phyloP scores from a whole-genome alignment of 768 basidiomycete species.

The Termitomyces sp. region DNA sequence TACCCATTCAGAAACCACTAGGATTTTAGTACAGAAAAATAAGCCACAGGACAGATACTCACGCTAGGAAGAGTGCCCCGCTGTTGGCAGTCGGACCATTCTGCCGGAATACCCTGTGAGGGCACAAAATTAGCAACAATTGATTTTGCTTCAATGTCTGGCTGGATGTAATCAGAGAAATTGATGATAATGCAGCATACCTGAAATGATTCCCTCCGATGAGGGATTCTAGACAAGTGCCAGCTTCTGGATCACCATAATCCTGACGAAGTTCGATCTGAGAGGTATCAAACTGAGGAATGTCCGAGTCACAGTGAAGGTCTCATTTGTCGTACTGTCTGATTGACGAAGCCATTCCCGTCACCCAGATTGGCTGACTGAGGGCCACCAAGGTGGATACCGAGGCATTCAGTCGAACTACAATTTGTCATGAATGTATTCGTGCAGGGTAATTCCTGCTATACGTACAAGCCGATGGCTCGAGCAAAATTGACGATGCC shows the following conservation, averaged over 20 bases:
- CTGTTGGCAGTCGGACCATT: slow-evolving; percentile 42
- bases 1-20: slow-evolving; percentile 2
- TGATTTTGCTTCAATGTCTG: not conserved
- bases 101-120: slow-evolving; percentile 46
- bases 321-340: slow-evolving; percentile 35
- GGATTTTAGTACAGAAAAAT: not conserved
- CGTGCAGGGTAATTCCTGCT: slow-evolving; percentile 19
- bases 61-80: slow-evolving; percentile 51
- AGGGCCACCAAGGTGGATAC: slow-evolving; percentile 57
- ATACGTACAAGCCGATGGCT: slow-evolving; percentile 56
- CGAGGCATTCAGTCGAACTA: slow-evolving; percentile 61
- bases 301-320: no score
- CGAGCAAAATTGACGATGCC: slow-evolving; percentile 56
- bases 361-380: slow-evolving; percentile 79
- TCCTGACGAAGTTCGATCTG: slow-evolving; percentile 72
- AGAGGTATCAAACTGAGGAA: slow-evolving; percentile 17
- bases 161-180: not conserved
- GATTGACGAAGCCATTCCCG: slow-evolving; percentile 54
- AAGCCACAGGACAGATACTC: slow-evolving; percentile 5
- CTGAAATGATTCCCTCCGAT: slow-evolving; percentile 80
- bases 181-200: slow-evolving; percentile 22
- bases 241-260: slow-evolving; percentile 53
- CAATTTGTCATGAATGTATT: not conserved
- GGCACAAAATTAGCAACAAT: not conserved
- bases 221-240: slow-evolving; percentile 75